phyloP scores from a whole-genome alignment of 2,329 filamentous ascomycete genomes.

The Penicillium sp. region DNA sequence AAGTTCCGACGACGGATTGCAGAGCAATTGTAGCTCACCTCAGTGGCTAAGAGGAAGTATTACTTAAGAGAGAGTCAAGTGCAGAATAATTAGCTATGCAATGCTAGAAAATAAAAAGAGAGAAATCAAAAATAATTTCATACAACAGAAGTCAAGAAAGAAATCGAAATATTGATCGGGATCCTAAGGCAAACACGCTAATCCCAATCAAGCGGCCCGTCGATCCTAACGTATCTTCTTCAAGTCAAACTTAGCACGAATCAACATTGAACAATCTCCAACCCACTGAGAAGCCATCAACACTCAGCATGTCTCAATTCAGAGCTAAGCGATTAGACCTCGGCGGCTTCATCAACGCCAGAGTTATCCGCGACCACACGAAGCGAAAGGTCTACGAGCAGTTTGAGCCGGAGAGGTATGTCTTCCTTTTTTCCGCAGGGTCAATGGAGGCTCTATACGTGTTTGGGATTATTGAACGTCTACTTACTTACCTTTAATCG shows the following conservation, averaged over 20 bases:
- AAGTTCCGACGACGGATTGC: background rate
- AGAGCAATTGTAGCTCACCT: background rate
- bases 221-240: background rate
- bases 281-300: background rate
- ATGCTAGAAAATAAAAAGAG: background rate
- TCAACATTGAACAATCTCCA: slow-evolving; percentile 16
- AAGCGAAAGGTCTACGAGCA: slow-evolving; percentile 91
- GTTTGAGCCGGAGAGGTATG: slow-evolving; percentile 81
- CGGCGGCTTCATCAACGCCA: slow-evolving; percentile 80
- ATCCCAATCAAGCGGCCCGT: background rate
- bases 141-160: background rate
- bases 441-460: background rate
- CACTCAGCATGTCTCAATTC: slow-evolving; percentile 71
- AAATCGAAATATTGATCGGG: background rate
- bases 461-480: background rate
- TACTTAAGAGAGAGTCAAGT: background rate
- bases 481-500: background rate
- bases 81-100: background rate
- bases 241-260: background rate
- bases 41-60: background rate
- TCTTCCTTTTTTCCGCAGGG: too few relatives aligned
- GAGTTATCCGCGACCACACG: slow-evolving; percentile 87
- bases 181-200: background rate
- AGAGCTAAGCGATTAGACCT: slow-evolving; percentile 86
- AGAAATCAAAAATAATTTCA: background rate